Conservation (phyloP, 2,329 filamentous ascomycete genomes). For the Ascochyta viciae-villosae region DNA sequence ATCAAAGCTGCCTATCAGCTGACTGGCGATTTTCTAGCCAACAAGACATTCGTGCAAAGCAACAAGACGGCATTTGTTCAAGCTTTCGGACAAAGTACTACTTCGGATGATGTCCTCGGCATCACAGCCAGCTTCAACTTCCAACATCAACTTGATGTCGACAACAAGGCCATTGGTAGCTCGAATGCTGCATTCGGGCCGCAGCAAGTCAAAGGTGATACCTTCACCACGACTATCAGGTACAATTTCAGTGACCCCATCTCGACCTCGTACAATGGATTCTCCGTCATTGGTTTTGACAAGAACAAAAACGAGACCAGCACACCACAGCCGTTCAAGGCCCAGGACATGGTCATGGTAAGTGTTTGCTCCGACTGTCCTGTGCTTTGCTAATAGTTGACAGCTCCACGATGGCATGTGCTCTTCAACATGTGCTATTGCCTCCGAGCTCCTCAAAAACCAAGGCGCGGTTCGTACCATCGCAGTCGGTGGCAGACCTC, state of each 20-base stretch:
- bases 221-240: constrained; percentile 46
- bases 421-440: constrained; percentile 56
- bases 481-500: constrained; percentile 53
- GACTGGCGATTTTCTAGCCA: constrained; percentile 38
- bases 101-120: constrained; percentile 31
- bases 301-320: constrained; percentile 38
- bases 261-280: constrained; percentile 38
- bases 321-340: constrained; percentile 46
- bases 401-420: constrained; percentile 55
- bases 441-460: constrained; percentile 54
- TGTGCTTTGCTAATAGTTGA: neutral
- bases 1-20: constrained; percentile 45
- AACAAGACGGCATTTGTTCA: constrained; percentile 38
- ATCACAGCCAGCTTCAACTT: constrained; percentile 44
- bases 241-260: constrained; percentile 47
- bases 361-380: neutral
- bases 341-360: constrained; percentile 51
- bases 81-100: constrained; percentile 32
- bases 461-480: constrained; percentile 54
- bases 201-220: constrained; percentile 37
- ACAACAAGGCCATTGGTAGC: constrained; percentile 38
- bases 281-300: constrained; percentile 41
- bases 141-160: constrained; percentile 38
- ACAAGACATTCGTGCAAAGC: constrained; percentile 38
- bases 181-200: constrained; percentile 50